phyloP scores from a whole-genome alignment of 2,329 filamentous ascomycete genomes.

The Arthrocladium fulminans region DNA sequence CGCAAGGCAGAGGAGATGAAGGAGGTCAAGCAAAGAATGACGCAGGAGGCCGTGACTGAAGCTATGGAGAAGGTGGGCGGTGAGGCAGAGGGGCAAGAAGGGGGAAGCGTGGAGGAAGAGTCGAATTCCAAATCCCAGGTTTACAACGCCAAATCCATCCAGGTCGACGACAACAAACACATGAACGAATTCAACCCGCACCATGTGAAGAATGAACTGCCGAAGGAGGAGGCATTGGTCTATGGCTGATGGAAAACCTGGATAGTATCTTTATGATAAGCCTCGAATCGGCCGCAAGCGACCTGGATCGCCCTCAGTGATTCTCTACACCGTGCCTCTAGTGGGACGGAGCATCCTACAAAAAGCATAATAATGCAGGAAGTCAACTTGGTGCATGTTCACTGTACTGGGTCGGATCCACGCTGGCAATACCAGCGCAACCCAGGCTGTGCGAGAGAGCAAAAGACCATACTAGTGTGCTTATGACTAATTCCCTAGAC shows the following conservation, averaged over 20 bases:
- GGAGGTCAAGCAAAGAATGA: background rate
- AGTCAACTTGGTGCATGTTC: too few species aligned
- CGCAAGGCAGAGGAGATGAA: background rate
- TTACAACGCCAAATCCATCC: background rate
- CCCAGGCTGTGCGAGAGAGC: too few species aligned
- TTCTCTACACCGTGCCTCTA: too few species aligned
- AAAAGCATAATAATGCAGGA: too few species aligned
- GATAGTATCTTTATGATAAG: background rate
- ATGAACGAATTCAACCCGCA: background rate
- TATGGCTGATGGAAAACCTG: background rate
- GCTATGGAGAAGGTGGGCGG: background rate
- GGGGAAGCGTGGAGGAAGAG: background rate
- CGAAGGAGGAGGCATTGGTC: background rate
- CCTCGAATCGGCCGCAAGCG: background rate
- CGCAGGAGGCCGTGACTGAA: background rate
- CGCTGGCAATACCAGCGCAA: too few species aligned
- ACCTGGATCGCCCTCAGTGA: conserved; percentile 31
- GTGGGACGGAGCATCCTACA: too few species aligned
- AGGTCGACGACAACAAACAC: background rate
- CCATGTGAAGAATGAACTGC: background rate
- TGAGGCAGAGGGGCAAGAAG: background rate
- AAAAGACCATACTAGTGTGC: too few species aligned
- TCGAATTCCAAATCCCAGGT: background rate
- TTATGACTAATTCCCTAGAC: too few species aligned
- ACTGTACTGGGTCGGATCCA: too few species aligned